phyloP scores from a whole-genome alignment of 495 filamentous ascomycete species.

The Patellaria atrata region DNA sequence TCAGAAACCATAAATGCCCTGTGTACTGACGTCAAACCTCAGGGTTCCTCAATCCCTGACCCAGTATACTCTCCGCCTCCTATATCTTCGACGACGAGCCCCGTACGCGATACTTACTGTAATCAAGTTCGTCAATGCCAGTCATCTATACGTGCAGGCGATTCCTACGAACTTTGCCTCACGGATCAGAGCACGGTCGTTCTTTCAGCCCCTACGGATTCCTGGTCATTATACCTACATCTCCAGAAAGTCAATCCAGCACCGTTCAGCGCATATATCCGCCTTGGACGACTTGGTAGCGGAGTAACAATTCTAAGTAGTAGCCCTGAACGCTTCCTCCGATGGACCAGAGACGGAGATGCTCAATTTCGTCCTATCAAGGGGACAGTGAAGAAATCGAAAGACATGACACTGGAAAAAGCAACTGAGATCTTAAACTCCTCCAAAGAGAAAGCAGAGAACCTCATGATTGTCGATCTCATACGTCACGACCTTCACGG shows the following conservation, averaged over 20 bases:
- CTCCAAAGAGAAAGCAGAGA: constrained; percentile 86
- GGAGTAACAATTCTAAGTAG: constrained; percentile 57
- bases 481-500: constrained; percentile 83
- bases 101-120: constrained; percentile 45
- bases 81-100: too few species aligned
- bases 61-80: not conserved
- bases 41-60: not conserved
- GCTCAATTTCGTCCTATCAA: constrained; percentile 80
- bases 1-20: constrained; percentile 6
- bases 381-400: constrained; percentile 71
- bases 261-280: constrained; percentile 71
- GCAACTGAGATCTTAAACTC: constrained; percentile 56
- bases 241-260: constrained; percentile 66
- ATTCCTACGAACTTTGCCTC: constrained; percentile 90
- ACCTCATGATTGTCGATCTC: constrained; percentile 95
- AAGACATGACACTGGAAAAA: constrained; percentile 45
- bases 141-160: constrained; percentile 53
- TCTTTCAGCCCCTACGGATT: constrained; percentile 15
- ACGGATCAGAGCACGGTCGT: constrained; percentile 57
- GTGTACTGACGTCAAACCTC: constrained; percentile 4
- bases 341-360: constrained; percentile 42
- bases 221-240: constrained; percentile 58
- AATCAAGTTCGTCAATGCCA: constrained; percentile 58
- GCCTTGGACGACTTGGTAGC: constrained; percentile 31
- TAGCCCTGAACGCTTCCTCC: constrained; percentile 87